These are phyloP conservation scores for Cyclospora cayetanensis DNA, from an alignment of 169 alveolate species.

Conservation along the genomic window DNA sequence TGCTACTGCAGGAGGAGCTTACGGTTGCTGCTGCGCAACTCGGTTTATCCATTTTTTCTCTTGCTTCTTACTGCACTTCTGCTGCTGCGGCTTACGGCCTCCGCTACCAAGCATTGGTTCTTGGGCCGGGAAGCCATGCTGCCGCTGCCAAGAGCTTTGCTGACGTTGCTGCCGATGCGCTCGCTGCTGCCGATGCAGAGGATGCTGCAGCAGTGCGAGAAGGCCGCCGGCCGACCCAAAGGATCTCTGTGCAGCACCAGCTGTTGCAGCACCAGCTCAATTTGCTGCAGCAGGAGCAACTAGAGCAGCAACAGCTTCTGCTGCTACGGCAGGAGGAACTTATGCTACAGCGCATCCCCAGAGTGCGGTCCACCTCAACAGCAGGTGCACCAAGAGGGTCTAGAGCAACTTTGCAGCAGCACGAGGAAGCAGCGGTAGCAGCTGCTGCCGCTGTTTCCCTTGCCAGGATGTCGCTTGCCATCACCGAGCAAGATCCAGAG, in stretches of 20 bases:
- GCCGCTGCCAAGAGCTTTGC: too few relatives aligned
- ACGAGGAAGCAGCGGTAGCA: too few relatives aligned
- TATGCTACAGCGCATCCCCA: background rate
- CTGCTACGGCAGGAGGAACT: slow-evolving; percentile 33
- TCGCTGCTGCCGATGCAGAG: background rate
- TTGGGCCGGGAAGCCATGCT: background rate
- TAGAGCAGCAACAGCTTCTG: slow-evolving; percentile 15
- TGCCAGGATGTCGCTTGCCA: too few relatives aligned
- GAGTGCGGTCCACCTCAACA: background rate
- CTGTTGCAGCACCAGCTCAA: too few relatives aligned
- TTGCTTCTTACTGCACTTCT: background rate
- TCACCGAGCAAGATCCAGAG: background rate
- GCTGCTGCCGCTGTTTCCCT: too few relatives aligned
- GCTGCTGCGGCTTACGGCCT: background rate
- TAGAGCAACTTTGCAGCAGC: background rate
- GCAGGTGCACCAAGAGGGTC: background rate
- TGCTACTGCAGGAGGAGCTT: slow-evolving; percentile 2
- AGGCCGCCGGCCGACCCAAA: background rate
- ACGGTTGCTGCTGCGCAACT: background rate
- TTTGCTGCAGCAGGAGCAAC: too few relatives aligned
- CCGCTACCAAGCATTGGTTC: background rate
- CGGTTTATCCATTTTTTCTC: background rate
- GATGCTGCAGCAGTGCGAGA: background rate
- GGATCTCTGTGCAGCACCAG: slow-evolving; percentile 20
- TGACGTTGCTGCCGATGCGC: too few relatives aligned